A percentile compares a stretch with the other conserved stretches of the same genome.
Evolutionary conservation across 1,284 basidiomycete genomes (phyloP).

Genomic region (Fomitopsis palustris): DNA sequence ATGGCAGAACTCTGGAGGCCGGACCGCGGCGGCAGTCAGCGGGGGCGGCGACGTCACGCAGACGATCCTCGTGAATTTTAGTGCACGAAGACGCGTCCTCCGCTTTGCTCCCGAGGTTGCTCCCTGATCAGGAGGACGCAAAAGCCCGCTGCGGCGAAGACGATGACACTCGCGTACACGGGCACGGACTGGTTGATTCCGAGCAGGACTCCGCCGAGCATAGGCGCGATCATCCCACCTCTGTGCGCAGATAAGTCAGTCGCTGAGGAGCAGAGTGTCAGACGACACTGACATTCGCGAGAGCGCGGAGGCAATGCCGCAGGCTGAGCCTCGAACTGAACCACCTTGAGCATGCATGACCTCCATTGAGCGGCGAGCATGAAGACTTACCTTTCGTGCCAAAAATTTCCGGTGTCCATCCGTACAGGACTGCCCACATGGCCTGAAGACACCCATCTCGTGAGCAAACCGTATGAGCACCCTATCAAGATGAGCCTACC

Average conservation of each 20-base stretch:
- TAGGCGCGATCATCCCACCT: conserved; percentile 88
- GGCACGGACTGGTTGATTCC: conserved; percentile 72
- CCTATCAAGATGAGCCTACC: conserved; percentile 36
- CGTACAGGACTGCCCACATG: conserved; percentile 91
- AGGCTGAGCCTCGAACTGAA: conserved; percentile 83
- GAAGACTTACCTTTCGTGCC: conserved; percentile 58
- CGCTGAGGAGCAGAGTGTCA: conserved; percentile 1
- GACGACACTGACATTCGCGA: conserved; percentile 72
- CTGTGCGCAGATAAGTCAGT: conserved; percentile 35
- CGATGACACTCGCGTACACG: conserved; percentile 71
- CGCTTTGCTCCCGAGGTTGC: conserved; percentile 23
- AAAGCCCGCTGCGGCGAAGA: conserved; percentile 67
- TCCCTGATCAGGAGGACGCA: conserved; percentile 63
- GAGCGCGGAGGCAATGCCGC: conserved; percentile 87
- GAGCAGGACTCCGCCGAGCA: conserved; percentile 81
- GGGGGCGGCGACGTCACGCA: not conserved
- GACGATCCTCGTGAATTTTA: conserved; percentile 12
- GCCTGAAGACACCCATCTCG: conserved; percentile 37
- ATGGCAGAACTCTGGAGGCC: not conserved
- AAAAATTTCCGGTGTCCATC: conserved; percentile 93
- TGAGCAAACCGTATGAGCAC: not conserved
- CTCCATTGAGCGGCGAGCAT: conserved; percentile 9
- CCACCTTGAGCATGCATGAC: not conserved
- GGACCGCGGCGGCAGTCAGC: not conserved
- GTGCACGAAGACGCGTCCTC: conserved; percentile 21